phyloP scores from a whole-genome alignment of 1,284 basidiomycete species.

The Tylopilus orsonianus region DNA sequence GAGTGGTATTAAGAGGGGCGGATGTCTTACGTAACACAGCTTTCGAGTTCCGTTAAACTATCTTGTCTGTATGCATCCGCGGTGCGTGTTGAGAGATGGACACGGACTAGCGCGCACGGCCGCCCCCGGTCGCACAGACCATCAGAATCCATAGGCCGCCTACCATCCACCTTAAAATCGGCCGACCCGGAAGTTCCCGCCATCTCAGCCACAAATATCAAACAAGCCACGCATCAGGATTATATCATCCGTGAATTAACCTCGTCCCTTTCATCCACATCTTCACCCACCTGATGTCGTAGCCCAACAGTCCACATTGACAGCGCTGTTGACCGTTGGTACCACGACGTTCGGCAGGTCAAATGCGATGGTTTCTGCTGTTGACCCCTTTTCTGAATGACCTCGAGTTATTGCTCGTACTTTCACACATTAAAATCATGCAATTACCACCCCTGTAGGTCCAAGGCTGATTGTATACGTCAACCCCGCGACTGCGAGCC shows the following conservation, averaged over 20 bases:
- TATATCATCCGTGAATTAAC: background rate
- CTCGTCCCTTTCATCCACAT: background rate
- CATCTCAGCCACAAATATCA: conserved; percentile 3
- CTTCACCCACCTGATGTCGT: conserved; percentile 5
- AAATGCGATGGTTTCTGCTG: too few species aligned
- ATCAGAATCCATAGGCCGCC: conserved; percentile 1
- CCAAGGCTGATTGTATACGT: too few species aligned
- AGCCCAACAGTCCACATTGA: conserved; percentile 20
- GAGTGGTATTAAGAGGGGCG: conserved; percentile 16
- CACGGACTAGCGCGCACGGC: conserved; percentile 4
- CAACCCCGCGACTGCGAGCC: too few species aligned
- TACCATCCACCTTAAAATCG: background rate
- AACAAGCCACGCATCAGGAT: conserved; percentile 6
- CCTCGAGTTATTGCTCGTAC: too few species aligned
- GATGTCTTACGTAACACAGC: conserved; percentile 20
- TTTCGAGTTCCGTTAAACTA: too few species aligned
- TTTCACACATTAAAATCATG: too few species aligned
- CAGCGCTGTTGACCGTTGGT: conserved; percentile 6
- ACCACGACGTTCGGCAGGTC: conserved; percentile 5
- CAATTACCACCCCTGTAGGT: too few species aligned
- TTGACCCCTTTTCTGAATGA: too few species aligned
- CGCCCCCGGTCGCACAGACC: conserved; percentile 1
- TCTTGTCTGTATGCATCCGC: too few species aligned
- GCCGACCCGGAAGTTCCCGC: background rate
- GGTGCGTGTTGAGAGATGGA: too few species aligned